Conservation (phyloP, 2,329 filamentous ascomycete species). For the Pseudogymnoascus sp. region DNA sequence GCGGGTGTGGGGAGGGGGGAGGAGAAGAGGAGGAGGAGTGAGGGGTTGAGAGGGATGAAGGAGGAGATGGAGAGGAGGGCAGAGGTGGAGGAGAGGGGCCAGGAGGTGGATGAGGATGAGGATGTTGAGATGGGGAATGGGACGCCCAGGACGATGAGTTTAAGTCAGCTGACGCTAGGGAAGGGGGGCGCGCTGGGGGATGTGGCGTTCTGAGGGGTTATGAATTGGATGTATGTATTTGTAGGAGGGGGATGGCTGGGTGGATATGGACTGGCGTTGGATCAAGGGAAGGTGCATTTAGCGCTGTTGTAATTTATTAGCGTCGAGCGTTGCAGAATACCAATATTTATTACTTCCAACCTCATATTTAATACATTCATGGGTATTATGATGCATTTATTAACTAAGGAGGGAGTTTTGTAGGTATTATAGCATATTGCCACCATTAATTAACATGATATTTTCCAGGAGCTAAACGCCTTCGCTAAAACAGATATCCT, state of each 20-base stretch:
- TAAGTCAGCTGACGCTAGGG: conserved; percentile 49
- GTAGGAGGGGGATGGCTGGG: background rate
- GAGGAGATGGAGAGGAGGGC: conserved; percentile 22
- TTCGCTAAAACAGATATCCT: background rate
- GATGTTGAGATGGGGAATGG: conserved; percentile 34
- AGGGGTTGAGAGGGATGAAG: conserved; percentile 34
- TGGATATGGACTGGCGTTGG: background rate
- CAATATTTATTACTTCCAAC: background rate
- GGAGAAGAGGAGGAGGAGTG: conserved; percentile 36
- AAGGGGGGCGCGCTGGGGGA: background rate
- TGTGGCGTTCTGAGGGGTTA: background rate
- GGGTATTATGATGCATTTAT: background rate
- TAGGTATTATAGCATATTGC: background rate
- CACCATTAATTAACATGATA: background rate
- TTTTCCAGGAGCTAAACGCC: background rate
- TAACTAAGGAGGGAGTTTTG: background rate
- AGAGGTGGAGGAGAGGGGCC: background rate
- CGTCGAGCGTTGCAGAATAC: background rate
- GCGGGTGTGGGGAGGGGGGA: conserved; percentile 45
- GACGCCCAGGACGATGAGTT: conserved; percentile 55
- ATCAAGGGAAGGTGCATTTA: background rate
- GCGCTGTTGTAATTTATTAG: background rate
- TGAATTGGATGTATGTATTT: background rate
- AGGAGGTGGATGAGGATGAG: background rate
- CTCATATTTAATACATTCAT: background rate